phyloP scores from a whole-genome alignment of 2,329 filamentous ascomycete species.

The Xylaria digitata region DNA sequence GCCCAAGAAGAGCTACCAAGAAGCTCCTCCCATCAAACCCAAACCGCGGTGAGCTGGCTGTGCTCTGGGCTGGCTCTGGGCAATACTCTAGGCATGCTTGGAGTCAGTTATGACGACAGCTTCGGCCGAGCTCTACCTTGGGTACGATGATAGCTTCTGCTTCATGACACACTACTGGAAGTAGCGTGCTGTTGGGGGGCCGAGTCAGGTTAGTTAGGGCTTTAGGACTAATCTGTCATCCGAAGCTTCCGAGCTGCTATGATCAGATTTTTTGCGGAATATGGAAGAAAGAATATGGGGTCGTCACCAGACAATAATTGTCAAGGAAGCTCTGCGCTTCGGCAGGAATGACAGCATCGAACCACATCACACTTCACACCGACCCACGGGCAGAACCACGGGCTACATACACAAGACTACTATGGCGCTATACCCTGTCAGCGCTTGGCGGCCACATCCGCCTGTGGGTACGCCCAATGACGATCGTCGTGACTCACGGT shows the following conservation, averaged over 20 bases:
- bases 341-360: slow-evolving; percentile 38
- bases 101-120: background rate
- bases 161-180: no score
- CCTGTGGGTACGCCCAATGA: slow-evolving; percentile 16
- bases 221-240: slow-evolving; percentile 15
- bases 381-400: slow-evolving; percentile 7
- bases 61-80: background rate
- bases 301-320: slow-evolving; percentile 25
- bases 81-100: background rate
- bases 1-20: slow-evolving; percentile 5
- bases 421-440: slow-evolving; percentile 14
- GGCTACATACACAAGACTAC: background rate
- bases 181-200: background rate
- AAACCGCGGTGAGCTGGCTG: background rate
- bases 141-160: no score
- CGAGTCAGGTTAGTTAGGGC: background rate
- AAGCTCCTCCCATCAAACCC: no score
- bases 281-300: slow-evolving; percentile 22
- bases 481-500: slow-evolving; percentile 10
- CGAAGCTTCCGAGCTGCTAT: slow-evolving; percentile 28
- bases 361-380: slow-evolving; percentile 31
- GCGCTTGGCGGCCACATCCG: slow-evolving; percentile 35
- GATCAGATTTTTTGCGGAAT: slow-evolving; percentile 14
- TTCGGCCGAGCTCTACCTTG: no score
- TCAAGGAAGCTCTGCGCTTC: slow-evolving; percentile 8